These are phyloP conservation scores for Diutina rugosa DNA, from an alignment of 1,139 yeast genomes.

Conservation along the genomic window DNA sequence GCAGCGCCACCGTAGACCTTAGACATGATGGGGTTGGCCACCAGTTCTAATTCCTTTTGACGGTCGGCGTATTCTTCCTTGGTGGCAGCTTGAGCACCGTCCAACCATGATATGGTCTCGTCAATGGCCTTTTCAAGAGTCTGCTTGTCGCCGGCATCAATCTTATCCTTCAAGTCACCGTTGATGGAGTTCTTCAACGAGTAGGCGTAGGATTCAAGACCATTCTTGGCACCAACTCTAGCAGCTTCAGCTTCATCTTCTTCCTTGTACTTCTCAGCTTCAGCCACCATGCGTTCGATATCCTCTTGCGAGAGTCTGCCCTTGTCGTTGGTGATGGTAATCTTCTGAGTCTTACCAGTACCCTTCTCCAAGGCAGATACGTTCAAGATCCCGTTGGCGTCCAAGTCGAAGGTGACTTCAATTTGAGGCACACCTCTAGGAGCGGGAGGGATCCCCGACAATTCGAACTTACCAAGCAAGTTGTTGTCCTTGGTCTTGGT, in stretches of 20 bases:
- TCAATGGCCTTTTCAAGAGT: slow-evolving; percentile 77
- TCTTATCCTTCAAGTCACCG: slow-evolving; percentile 43
- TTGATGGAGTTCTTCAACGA: slow-evolving; percentile 56
- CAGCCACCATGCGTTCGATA: slow-evolving; percentile 89
- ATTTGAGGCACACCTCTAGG: slow-evolving; percentile 3
- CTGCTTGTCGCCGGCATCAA: slow-evolving; percentile 88
- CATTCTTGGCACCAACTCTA: slow-evolving; percentile 67
- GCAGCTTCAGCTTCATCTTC: slow-evolving; percentile 39
- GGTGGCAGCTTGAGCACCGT: slow-evolving; percentile 76
- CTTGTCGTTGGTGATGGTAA: slow-evolving; percentile 92
- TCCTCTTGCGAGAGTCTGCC: slow-evolving; percentile 92
- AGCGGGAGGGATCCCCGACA: slow-evolving; percentile 3
- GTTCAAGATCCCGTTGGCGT: slow-evolving; percentile 3
- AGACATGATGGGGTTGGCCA: slow-evolving; percentile 87
- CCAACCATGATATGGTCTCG: slow-evolving; percentile 73
- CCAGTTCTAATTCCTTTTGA: slow-evolving; percentile 69
- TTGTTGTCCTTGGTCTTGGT: slow-evolving; percentile 3
- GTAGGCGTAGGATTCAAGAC: slow-evolving; percentile 62
- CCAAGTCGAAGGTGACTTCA: slow-evolving; percentile 3
- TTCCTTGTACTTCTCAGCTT: slow-evolving; percentile 82
- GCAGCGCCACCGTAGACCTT: slow-evolving; percentile 55
- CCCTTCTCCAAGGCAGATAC: slow-evolving; percentile 3
- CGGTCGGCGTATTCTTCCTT: slow-evolving; percentile 92
- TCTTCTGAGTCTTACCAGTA: slow-evolving; percentile 48
- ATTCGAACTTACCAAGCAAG: slow-evolving; percentile 3